Base-by-base conservation (phyloP, 1,139 yeast genomes). In the Meyerozyma guilliermondii region DNA sequence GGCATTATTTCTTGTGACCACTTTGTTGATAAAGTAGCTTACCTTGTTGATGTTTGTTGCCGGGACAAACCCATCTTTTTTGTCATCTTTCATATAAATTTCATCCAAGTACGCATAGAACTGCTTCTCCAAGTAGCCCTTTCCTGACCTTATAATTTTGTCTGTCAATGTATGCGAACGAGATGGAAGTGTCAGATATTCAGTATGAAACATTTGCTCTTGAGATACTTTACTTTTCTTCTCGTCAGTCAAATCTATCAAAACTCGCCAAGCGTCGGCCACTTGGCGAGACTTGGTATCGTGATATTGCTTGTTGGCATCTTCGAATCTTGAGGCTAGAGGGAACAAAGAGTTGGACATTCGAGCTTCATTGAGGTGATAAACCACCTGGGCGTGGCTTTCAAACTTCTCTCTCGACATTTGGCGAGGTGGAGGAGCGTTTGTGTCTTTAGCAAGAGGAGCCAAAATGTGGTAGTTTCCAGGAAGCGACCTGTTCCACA, bases 1-100 rank as follows among this genome's bases (percentile, higher is more conserved):
- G 23, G 64, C 54, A 43, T 67, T 66, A 44, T 66, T 68, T 42
- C 61, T 65, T 43, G 73, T 68, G 40, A 71, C 59, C n/a, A 72
- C 58, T 42, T 76, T 72, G 54, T 83, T 71, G 56, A 83, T 76
- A 54, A 83, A 87, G 30, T 84, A 81, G 43, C 77, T 74, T 39
- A 87, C 77, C 55, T 87, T 88, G 61, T 83, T 85, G 41, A 80
- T 67, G 46, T 80, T 80, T 3, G 87, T 80, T 4, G 95, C 87
- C 14, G 87, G 76, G 18, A 54, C 48, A 42, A 42, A 68, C 41
- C 68, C 65, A 4, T 79, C 77, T 34, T 78, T 79, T 26, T 79
- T 76, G 50, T 79, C 62, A 46, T 71, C 75, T 48, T 81, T 82
- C 33, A 78, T 73, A 57, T 87, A 88, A 40, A 87, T 74, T 38